Base-by-base conservation (phyloP, 371 early-diverging fungal species). In the Coemansia linderi region DNA sequence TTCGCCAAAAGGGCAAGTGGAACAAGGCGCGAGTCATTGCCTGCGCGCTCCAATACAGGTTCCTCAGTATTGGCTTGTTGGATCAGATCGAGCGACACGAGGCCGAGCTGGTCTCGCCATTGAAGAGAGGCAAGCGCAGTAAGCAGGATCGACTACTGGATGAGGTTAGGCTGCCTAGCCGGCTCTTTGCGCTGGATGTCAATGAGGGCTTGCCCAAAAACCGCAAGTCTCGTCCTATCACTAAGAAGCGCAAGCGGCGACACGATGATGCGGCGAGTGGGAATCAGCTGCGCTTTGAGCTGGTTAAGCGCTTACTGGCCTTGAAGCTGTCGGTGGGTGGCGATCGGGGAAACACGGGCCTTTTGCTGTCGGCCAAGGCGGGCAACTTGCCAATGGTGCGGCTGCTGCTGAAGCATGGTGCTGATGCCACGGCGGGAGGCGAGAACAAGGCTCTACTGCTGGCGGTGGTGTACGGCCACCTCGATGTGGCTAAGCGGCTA, bases 371-470 rank as follows among this genome's bases (percentile, higher is more conserved):
- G 2, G 72, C 76, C 24, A 71, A 68, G 62, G 72, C 68, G 3
- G 76, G 76, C 19, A 75, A 75, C 36, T 43, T 72, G 40, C 29
- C 68, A 9, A 72, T 75, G 76, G 68, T 72, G 12, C 57, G 65
- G 8, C 36, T 76, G 56, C 62, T 76, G 43, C 61, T 76, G 48
- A 76, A 65, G n/a, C 59, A 71, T n/a, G 76, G 76, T 3, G 73
- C 76, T 0, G 73, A 72, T 50, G 63, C 71, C 8, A n/a, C 22
- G 27, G 69, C 52, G 6, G 68, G 68, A 15, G 63, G 72, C 29
- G 76, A 72, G 27, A 78, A 70, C 59, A 78, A 74, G 67, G 78
- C 78, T 12, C 44, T 78, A 52, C 57, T 74, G 19, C 40, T 78
- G 78, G 78, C 78, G 0, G 71, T 78, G 4, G 75, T 74, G 22